Conservation (phyloP, 768 basidiomycete genomes). For the Udeniomyces megalosporus region DNA sequence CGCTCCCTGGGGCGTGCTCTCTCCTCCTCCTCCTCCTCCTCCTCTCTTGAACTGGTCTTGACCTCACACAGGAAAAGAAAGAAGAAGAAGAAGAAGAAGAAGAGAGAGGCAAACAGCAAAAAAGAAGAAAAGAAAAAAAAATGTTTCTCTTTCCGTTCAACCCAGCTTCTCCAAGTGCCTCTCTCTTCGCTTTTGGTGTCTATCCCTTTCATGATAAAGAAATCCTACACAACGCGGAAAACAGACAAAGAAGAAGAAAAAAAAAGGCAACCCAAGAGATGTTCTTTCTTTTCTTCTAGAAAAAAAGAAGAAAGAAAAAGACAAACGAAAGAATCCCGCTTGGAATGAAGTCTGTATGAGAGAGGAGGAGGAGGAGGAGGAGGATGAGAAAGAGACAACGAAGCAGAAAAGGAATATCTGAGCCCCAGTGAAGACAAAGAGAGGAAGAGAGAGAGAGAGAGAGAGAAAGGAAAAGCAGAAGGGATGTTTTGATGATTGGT, state of each 20-base stretch:
- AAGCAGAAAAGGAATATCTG: background rate
- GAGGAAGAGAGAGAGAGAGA: background rate
- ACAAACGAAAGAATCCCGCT: too few relatives aligned
- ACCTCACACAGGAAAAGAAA: too few relatives aligned
- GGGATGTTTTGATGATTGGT: too few relatives aligned
- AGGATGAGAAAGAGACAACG: background rate
- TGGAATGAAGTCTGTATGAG: background rate
- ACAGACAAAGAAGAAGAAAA: too few relatives aligned
- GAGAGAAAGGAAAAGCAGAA: background rate
- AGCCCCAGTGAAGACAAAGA: background rate
- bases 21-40: too few relatives aligned
- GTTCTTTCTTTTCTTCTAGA: background rate
- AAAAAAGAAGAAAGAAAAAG: background rate
- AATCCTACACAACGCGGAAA: too few relatives aligned
- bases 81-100: background rate
- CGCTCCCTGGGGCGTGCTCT: too few relatives aligned
- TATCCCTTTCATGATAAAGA: too few relatives aligned
- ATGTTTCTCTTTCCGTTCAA: background rate
- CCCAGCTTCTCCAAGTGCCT: background rate
- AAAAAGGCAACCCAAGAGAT: background rate
- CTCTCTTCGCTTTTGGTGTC: too few relatives aligned
- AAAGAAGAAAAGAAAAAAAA: background rate
- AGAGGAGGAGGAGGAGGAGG: background rate
- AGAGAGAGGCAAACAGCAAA: background rate
- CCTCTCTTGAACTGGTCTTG: too few relatives aligned